phyloP scores from a whole-genome alignment of 495 filamentous ascomycete genomes.

The Trichoderma virens region DNA sequence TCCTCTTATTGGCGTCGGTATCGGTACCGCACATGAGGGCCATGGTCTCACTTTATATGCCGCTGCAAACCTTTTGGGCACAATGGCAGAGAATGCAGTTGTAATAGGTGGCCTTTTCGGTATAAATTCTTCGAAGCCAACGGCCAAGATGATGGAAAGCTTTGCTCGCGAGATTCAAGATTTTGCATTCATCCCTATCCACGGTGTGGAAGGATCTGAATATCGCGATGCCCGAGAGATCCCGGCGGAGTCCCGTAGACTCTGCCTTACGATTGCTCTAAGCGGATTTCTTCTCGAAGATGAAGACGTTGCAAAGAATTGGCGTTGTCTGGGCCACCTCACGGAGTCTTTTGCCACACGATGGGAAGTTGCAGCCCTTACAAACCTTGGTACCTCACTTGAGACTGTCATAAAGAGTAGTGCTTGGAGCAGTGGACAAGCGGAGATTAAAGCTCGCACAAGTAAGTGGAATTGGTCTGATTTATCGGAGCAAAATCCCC shows the following conservation, averaged over 20 bases:
- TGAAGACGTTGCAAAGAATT: slow-evolving; percentile 63
- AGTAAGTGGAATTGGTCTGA: too few relatives aligned
- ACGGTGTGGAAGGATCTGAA: slow-evolving; percentile 28
- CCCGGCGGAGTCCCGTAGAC: slow-evolving; percentile 42
- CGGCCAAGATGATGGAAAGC: slow-evolving; percentile 76
- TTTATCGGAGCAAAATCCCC: too few relatives aligned
- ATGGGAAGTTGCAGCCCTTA: slow-evolving; percentile 72
- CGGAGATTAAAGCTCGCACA: slow-evolving; percentile 54
- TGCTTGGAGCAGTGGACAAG: slow-evolving; percentile 69
- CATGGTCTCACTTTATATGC: slow-evolving; percentile 61
- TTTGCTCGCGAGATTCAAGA: slow-evolving; percentile 83
- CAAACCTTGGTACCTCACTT: slow-evolving; percentile 70
- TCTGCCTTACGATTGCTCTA: slow-evolving; percentile 77
- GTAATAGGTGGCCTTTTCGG: slow-evolving; percentile 82
- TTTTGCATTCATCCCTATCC: slow-evolving; percentile 78
- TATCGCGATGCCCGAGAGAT: slow-evolving; percentile 34
- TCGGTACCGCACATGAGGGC: slow-evolving; percentile 76
- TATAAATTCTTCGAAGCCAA: slow-evolving; percentile 79
- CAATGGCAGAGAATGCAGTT: slow-evolving; percentile 66
- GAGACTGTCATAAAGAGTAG: slow-evolving; percentile 64
- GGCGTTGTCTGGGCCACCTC: slow-evolving; percentile 61
- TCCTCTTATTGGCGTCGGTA: slow-evolving; percentile 70
- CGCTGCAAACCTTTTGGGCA: slow-evolving; percentile 71
- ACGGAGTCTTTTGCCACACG: slow-evolving; percentile 77
- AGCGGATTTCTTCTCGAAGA: slow-evolving; percentile 72